A percentile compares a stretch with the other conserved stretches of the same genome.
Conservation (phyloP, 2,329 filamentous ascomycete species). For the Akanthomyces dipterigenus region DNA sequence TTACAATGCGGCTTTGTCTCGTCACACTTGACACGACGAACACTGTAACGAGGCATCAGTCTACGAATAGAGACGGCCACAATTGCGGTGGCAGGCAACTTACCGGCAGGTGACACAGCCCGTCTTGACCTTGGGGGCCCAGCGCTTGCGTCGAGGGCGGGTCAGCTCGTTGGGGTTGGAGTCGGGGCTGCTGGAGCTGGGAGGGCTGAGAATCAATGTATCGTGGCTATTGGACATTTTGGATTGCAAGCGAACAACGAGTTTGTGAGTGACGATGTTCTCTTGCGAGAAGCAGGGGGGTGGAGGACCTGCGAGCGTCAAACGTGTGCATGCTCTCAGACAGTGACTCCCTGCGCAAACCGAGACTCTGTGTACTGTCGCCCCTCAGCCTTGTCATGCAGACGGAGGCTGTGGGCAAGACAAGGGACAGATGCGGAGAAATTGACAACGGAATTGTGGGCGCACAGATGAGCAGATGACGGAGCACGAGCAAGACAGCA, state of each 20-base stretch:
- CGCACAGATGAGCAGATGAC: no score
- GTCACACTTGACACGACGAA: conserved; percentile 6
- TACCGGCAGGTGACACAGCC: conserved; percentile 4
- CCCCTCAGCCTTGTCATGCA: no score
- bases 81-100: neutral
- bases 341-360: no score
- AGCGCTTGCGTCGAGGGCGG: neutral
- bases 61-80: no score
- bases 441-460: neutral
- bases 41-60: neutral
- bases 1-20: conserved; percentile 2
- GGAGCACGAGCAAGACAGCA: no score
- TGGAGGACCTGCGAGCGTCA: no score
- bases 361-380: no score
- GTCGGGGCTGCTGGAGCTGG: neutral
- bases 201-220: neutral
- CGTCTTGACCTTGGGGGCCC: conserved; percentile 8
- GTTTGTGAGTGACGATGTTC: neutral
- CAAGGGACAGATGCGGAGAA: no score
- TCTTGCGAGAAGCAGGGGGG: no score
- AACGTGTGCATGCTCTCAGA: no score
- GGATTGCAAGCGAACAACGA: neutral
- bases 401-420: no score
- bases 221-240: neutral
- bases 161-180: neutral